phyloP scores from a whole-genome alignment of 164 flowering plant species.

The Platanus orientalis region DNA sequence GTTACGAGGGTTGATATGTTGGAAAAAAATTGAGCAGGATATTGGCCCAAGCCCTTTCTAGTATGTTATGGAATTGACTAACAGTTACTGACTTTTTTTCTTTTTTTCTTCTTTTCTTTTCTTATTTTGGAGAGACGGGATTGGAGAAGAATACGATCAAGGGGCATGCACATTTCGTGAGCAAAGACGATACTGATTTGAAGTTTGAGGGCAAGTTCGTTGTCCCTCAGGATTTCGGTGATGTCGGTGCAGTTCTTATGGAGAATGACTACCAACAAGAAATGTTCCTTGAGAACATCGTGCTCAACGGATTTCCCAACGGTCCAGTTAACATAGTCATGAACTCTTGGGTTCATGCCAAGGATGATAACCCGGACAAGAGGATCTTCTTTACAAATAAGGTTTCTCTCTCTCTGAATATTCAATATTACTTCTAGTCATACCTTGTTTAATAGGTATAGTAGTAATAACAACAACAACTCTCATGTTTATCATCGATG shows the following conservation, averaged over 20 bases:
- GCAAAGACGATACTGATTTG: conserved; percentile 8
- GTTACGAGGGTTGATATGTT: too few species aligned
- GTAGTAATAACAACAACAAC: too few species aligned
- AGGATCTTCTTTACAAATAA: conserved; percentile 64
- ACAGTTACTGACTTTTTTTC: too few species aligned
- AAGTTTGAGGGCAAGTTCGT: conserved; percentile 35
- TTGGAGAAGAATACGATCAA: conserved; percentile 29
- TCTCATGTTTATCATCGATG: too few species aligned
- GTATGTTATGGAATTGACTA: too few species aligned
- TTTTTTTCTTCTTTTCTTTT: too few species aligned
- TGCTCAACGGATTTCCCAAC: conserved; percentile 31
- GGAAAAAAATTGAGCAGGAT: too few species aligned
- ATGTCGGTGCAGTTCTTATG: conserved; percentile 47
- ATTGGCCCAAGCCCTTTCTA: too few species aligned
- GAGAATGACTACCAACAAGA: conserved; percentile 56
- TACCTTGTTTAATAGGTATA: too few species aligned
- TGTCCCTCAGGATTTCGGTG: conserved; percentile 47
- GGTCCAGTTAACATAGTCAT: conserved; percentile 33
- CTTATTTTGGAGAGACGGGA: conserved; percentile 31
- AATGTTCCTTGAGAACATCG: conserved; percentile 38
- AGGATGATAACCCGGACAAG: conserved; percentile 32
- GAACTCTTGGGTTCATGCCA: conserved; percentile 62
- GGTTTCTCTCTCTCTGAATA: conserved; percentile 33
- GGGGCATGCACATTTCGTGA: conserved; percentile 26
- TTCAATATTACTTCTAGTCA: too few species aligned